Percentiles rank a stretch among this genome's conserved stretches.
These are phyloP conservation scores for Sclerotinia minor DNA, from an alignment of 2,329 filamentous ascomycete species.

Conservation along the genomic window DNA sequence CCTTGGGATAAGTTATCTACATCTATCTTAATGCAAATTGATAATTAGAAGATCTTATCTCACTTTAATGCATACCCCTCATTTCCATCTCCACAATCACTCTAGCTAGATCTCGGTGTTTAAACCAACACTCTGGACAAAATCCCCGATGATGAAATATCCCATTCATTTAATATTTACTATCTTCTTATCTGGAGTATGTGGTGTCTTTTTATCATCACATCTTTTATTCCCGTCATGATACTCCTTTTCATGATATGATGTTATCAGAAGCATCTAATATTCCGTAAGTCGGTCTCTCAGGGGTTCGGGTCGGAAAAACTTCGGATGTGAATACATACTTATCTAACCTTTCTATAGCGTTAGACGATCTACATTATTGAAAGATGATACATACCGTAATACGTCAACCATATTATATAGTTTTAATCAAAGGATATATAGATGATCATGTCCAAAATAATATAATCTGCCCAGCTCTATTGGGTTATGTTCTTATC, in stretches of 20 bases:
- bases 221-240: background rate
- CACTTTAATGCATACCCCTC: background rate
- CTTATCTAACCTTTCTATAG: background rate
- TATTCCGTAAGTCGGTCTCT: background rate
- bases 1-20: background rate
- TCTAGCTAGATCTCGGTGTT: background rate
- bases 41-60: slow-evolving; percentile 5
- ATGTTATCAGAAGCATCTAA: background rate
- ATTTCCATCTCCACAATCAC: background rate
- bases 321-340: background rate
- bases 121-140: background rate
- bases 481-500: no score
- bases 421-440: no score
- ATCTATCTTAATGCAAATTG: background rate
- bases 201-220: background rate
- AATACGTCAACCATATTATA: no score
- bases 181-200: background rate
- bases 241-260: no score
- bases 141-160: background rate
- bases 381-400: no score
- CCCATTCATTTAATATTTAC: background rate
- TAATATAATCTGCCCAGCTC: no score
- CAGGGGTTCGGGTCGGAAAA: slow-evolving; percentile 2
- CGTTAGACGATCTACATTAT: background rate
- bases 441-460: no score